Evolutionary conservation across 2,329 filamentous ascomycete species (phyloP).

Genomic region (Diplodia seriata): DNA sequence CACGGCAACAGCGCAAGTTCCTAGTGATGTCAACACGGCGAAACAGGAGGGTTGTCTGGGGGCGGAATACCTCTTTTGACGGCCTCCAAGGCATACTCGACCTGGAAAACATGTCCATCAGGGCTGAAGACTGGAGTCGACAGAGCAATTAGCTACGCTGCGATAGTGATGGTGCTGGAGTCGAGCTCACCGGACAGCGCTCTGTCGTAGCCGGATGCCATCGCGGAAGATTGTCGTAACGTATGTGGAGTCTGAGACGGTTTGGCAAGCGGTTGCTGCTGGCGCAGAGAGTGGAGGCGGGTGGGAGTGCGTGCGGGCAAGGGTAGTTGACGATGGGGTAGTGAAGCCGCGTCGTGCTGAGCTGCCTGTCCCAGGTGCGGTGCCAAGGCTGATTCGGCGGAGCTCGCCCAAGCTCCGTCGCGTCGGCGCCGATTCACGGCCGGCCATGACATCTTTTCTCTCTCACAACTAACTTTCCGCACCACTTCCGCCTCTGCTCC

Average conservation of each 20-base stretch:
- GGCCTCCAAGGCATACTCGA: conserved; percentile 98
- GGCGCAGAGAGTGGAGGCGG: conserved; percentile 2
- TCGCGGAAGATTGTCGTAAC: conserved; percentile 1
- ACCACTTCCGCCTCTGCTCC: conserved; percentile 9
- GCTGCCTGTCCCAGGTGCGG: conserved; percentile 27
- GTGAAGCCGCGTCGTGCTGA: conserved; percentile 31
- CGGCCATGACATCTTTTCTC: conserved; percentile 33
- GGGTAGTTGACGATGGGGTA: conserved; percentile 20
- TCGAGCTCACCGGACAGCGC: conserved; percentile 86
- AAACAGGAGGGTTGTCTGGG: not conserved
- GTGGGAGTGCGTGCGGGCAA: conserved; percentile 10
- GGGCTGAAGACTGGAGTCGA: conserved; percentile 84
- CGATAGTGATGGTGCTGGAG: conserved; percentile 42
- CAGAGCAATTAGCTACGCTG: conserved; percentile 51
- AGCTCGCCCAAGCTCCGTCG: conserved; percentile 32
- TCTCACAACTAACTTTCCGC: not conserved
- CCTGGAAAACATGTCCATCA: conserved; percentile 99
- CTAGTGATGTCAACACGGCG: conserved; percentile 55
- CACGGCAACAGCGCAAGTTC: conserved; percentile 96
- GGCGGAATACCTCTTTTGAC: conserved; percentile 86
- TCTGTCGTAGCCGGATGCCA: conserved; percentile 95
- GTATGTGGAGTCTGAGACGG: not conserved
- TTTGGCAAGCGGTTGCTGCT: conserved; percentile 2
- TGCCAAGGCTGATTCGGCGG: conserved; percentile 21
- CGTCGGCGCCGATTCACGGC: not conserved